phyloP scores from a whole-genome alignment of 352 stramenopile genomes.

The Phytophthora boehmeriae region DNA sequence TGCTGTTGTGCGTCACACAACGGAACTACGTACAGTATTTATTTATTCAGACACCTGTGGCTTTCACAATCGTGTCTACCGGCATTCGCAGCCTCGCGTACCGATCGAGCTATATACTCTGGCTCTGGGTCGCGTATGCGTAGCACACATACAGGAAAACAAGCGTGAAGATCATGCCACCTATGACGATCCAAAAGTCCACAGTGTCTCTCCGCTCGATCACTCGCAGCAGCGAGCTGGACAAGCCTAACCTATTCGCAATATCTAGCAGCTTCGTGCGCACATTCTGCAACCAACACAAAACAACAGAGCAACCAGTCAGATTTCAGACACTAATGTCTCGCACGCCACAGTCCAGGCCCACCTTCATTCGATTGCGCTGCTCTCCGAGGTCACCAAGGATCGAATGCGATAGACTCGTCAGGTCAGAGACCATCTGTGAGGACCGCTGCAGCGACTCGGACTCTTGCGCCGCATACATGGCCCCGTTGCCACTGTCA shows the following conservation, averaged over 20 bases:
- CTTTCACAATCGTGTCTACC: no score
- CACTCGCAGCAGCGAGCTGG: slow-evolving; percentile 79
- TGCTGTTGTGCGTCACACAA: no score
- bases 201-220: slow-evolving; percentile 85
- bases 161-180: slow-evolving; percentile 84
- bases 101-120: neutral
- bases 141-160: slow-evolving; percentile 82
- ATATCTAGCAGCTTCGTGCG: slow-evolving; percentile 84
- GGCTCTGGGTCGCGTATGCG: slow-evolving; percentile 45
- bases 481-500: slow-evolving; percentile 67
- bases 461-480: slow-evolving; percentile 81
- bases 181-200: slow-evolving; percentile 87
- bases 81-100: no score
- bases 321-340: no score
- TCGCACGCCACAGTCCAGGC: neutral
- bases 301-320: slow-evolving; percentile 3
- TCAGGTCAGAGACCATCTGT: slow-evolving; percentile 84
- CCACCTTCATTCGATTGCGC: slow-evolving; percentile 71
- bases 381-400: slow-evolving; percentile 76
- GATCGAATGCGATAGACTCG: slow-evolving; percentile 71
- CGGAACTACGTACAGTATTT: neutral
- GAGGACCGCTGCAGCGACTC: slow-evolving; percentile 80
- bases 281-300: slow-evolving; percentile 50
- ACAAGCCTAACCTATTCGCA: slow-evolving; percentile 83
- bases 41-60: no score